Percentiles rank a stretch among this genome's conserved stretches.
These are phyloP conservation scores for Zygosaccharomyces bailii DNA, from an alignment of 805 yeast species.

Conservation along the genomic window DNA sequence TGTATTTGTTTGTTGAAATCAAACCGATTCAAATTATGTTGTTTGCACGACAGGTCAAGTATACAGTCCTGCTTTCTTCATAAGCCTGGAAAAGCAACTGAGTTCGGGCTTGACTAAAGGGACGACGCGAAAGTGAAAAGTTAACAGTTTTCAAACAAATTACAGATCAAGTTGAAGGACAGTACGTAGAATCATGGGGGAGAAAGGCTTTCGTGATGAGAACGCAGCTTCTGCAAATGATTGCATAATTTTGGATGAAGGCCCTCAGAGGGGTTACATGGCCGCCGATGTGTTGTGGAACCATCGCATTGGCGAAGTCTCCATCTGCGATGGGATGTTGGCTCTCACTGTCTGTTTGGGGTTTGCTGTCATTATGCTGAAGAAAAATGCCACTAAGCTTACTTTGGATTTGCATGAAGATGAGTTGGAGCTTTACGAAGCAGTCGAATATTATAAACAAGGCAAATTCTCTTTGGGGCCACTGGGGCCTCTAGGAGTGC, in stretches of 20 bases:
- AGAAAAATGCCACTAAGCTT: background rate
- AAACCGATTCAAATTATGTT: too few relatives aligned
- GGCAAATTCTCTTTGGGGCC: conserved; percentile 19
- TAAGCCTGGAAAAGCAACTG: too few relatives aligned
- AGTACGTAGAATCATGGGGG: background rate
- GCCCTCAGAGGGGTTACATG: conserved; percentile 17
- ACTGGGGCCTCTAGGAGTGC: conserved; percentile 27
- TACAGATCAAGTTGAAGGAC: background rate
- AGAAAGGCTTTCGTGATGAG: background rate
- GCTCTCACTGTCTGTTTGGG: conserved; percentile 5
- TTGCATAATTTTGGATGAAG: conserved; percentile 5
- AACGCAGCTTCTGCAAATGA: background rate
- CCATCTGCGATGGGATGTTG: conserved; percentile 10
- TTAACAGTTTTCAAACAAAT: background rate
- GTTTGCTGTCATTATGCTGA: conserved; percentile 5
- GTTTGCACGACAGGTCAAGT: background rate
- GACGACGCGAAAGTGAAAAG: conserved; percentile 4
- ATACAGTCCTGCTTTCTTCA: too few relatives aligned
- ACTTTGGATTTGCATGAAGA: conserved; percentile 2
- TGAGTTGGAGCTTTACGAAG: conserved; percentile 15
- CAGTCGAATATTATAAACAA: conserved; percentile 13
- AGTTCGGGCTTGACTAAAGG: too few relatives aligned
- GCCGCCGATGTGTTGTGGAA: conserved; percentile 15
- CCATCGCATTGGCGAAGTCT: conserved; percentile 14
- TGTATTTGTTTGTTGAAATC: too few relatives aligned